Base-by-base conservation (phyloP, 1,139 yeast species). In the Eremothecium gossypii region DNA sequence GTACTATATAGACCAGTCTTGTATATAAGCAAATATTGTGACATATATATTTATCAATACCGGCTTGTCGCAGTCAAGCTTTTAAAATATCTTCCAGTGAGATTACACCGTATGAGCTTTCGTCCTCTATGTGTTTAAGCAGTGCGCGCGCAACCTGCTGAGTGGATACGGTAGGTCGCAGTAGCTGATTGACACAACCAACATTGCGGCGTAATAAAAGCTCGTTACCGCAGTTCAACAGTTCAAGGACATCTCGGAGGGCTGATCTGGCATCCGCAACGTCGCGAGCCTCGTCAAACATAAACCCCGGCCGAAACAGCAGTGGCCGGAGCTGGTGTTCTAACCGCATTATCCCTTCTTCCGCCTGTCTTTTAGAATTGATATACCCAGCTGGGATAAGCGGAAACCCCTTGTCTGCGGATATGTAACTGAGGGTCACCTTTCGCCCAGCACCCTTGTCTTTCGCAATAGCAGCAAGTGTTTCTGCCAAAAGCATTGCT, bases 291-390 rank as follows among this genome's bases (percentile, higher is more conserved):
- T 67, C 75, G 55, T 84, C 93, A 54, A 67, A 82, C 91, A 87
- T 81, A 49, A 85, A 76, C 0, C 94, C 93, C 0, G 96, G 96
- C 48, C 96, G 69, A 60, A 83, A 52, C 14, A 81, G 60, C 2
- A 86, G 76, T 0, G 81, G 65, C 45, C 93, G 69, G 12, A 85
- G 64, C 7, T 64, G 62, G 1, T 64, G 53, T 35, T 57, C 45
- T 4, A 50, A 40, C 5, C 57, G 47, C 38, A 84, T 63, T 12
- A 60, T 30, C 50, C 73, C 79, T 27, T 61, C 61, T 57, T 87
- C 96, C 0, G 96, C 93, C 45, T 73, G 78, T 49, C 95, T 67
- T 56, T 87, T 87, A 26, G 93, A 77, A 11, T 70, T 67, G 33
- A 87, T 75, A 58, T 87, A 87, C 2, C 78, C 85, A 0, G 66